Evolutionary conservation across 2,329 filamentous ascomycete species (phyloP), one percentile per base, ranked within the genome.

Genomic region (Trichoderma arundinaceum): DNA sequence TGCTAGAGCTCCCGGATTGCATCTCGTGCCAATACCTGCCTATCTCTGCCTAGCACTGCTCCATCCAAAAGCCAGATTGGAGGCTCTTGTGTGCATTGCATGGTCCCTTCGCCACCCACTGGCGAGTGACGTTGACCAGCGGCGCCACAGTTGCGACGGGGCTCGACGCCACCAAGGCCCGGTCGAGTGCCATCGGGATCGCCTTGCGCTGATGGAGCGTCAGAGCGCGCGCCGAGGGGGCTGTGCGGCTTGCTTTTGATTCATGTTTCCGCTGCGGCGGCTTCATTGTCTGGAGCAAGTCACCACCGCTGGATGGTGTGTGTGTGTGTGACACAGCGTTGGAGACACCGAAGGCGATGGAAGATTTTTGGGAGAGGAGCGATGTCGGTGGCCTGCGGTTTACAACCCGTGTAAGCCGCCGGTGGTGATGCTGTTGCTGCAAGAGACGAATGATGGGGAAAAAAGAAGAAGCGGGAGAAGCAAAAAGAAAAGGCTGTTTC

Each of bases 141-240:
- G 60, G 60, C 60, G 60, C 60, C 60, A 63, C 60, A 53, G 60
- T 38, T 53, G 38, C 39, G 32, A 59, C 48, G 41, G 43, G 56
- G 43, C 28, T 15, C 10, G 19, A 28, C 57, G 57, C 57, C 57
- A 60, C 57, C 17, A 12, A 41, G 44, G 32, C 8, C 48, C 60
- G 39, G 59, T 52, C 39, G 60, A 63, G 60, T 46, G 49, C 60
- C 60, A 46, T 33, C 60, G 60, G 60, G 38, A 43, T 54, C 60
- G 49, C 60, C 60, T 63, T 46, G 48, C 19, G n/a, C 19, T 17
- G n/a, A 52, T 61, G 58, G 46, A n/a, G 19, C 32, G n/a, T 10
- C 22, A 28, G 22, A 28, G 38, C 7, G 22, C 48, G 8, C 22
- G n/a, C n/a, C 17, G 22, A 62, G 33, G 17, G 17, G 56, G 56